phyloP scores from a whole-genome alignment of 108 stramenopile species.

The Cylindrotheca closterium region DNA sequence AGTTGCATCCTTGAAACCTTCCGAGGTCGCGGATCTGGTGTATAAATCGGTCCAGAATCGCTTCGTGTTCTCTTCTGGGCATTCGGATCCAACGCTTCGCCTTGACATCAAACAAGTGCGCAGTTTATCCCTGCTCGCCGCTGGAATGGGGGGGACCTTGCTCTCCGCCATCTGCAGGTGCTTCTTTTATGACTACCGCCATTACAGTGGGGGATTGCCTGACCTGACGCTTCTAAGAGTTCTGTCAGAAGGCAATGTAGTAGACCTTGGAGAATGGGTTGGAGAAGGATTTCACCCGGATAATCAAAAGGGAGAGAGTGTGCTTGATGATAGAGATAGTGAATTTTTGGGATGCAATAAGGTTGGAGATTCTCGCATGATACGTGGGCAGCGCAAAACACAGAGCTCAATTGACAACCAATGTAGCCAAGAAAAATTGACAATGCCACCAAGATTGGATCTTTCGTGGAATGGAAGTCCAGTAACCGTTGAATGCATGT shows the following conservation, averaged over 20 bases:
- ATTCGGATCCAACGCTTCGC: conserved; percentile 44
- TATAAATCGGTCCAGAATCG: conserved; percentile 44
- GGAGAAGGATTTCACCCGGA: conserved; percentile 62
- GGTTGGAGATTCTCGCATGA: conserved; percentile 49
- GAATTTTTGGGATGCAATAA: conserved; percentile 79
- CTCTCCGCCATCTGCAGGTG: conserved; percentile 66
- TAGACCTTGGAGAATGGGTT: conserved; percentile 78
- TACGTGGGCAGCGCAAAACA: neutral
- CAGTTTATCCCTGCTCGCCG: conserved; percentile 71
- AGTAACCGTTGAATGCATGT: conserved; percentile 65
- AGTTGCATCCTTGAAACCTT: conserved; percentile 31
- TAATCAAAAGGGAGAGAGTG: conserved; percentile 26
- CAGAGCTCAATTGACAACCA: conserved; percentile 2
- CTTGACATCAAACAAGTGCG: conserved; percentile 57
- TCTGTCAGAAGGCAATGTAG: conserved; percentile 25
- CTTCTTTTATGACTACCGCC: conserved; percentile 78
- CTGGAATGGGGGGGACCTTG: conserved; percentile 64
- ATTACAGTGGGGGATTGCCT: conserved; percentile 82
- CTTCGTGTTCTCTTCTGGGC: conserved; percentile 27
- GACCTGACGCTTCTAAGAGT: conserved; percentile 59
- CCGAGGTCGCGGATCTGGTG: conserved; percentile 52
- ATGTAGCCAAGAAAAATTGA: neutral
- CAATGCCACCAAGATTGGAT: conserved; percentile 47
- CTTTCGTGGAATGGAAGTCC: conserved; percentile 39
- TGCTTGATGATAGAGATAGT: conserved; percentile 67